Base-by-base conservation (phyloP, 1,284 basidiomycete genomes). In the Cronartium quercuum region DNA sequence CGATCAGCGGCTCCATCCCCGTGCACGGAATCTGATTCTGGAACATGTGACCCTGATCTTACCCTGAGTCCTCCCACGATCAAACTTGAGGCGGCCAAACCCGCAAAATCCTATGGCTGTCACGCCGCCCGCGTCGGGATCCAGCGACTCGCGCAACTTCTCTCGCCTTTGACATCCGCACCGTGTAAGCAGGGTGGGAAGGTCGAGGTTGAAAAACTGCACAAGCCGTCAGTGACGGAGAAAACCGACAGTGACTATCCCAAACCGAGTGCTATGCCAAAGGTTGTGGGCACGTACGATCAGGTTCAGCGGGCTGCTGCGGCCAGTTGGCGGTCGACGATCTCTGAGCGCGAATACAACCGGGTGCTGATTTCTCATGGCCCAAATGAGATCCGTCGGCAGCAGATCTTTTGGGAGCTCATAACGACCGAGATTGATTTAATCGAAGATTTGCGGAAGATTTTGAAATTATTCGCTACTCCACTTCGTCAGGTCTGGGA, bases 391-490 rank as follows among this genome's bases (percentile, higher is more conserved):
- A 83, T 86, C 79, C 83, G 84, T 58, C 85, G 91, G 9, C 89
- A 90, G 78, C 87, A 89, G 76, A 81, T 88, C 44, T 87, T 92
- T 47, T 86, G 86, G 83, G 86, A 89, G 74, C 84, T 94, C 63
- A 86, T 85, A 77, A 84, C 86, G 61, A 86, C 88, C 0, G 92
- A 94, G 82, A 84, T 85, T 55, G 79, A 82, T 0, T 91, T 93
- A 77, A 86, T 92, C 68, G 83, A 85, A 38, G 87, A 85, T 1
- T 83, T 92, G 40, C 85, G 86, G 47, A 84, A 84, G 63, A 87
- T 90, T 75, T 83, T 92, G 13, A 82, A 85, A 5, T 81, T 89
- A 5, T 93, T 92, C 79, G 86, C 91, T 34, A 83, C 87, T 5
- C 92, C 92, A 0, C 84, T 95, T 3, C 87, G 90, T 12, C 81